Conservation (phyloP, 805 yeast genomes). For the Blastobotrys peoriensis region DNA sequence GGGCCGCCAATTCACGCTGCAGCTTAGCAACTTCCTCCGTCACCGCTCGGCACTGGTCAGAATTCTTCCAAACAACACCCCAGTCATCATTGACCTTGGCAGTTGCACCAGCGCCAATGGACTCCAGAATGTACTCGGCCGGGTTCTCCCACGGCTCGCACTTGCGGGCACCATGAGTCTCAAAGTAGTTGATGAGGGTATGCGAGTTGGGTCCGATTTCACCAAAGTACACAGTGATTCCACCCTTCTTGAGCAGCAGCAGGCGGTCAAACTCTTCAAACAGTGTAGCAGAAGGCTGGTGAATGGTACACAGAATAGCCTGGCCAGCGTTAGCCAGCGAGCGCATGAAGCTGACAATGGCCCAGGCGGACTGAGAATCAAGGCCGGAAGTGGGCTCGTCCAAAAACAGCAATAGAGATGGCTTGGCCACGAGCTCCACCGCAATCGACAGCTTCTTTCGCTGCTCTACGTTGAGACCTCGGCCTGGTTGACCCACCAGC, state of each 20-base stretch:
- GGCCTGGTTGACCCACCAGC: conserved; percentile 70
- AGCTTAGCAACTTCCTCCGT: conserved; percentile 32
- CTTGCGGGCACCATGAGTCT: conserved; percentile 62
- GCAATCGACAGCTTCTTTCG: conserved; percentile 64
- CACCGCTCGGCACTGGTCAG: conserved; percentile 35
- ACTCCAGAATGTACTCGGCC: conserved; percentile 68
- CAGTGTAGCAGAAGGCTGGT: conserved; percentile 69
- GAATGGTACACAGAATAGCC: conserved; percentile 70
- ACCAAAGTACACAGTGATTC: conserved; percentile 76
- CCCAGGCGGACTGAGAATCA: conserved; percentile 58
- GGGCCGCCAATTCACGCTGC: conserved; percentile 27
- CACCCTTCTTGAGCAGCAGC: conserved; percentile 65
- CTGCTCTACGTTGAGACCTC: conserved; percentile 65
- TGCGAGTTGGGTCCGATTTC: conserved; percentile 63
- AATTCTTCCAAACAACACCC: conserved; percentile 54
- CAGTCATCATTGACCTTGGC: conserved; percentile 54
- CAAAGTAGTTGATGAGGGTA: conserved; percentile 59
- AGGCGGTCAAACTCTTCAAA: conserved; percentile 64
- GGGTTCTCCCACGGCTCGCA: conserved; percentile 62
- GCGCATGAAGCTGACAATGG: conserved; percentile 60
- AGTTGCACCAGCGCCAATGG: conserved; percentile 79
- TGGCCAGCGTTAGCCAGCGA: conserved; percentile 67
- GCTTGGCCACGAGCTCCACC: conserved; percentile 67
- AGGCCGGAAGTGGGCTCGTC: conserved; percentile 75
- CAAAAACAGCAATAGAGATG: conserved; percentile 49